Evolutionary conservation across 2,329 filamentous ascomycete species (phyloP).

Genomic region (Fusarium odoratissimum): DNA sequence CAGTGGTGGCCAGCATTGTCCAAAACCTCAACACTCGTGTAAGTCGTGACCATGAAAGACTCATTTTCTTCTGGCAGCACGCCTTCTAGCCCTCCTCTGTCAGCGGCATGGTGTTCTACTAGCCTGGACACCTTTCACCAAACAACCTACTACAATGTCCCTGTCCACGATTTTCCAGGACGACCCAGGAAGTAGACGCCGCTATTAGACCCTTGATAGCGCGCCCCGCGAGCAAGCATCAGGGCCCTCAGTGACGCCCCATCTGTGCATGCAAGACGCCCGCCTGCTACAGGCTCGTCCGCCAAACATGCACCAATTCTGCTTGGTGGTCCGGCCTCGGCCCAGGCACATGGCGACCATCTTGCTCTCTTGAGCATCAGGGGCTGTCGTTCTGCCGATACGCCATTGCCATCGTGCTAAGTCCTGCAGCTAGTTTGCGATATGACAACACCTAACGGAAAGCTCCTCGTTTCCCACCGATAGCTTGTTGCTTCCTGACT

Average conservation of each 20-base stretch:
- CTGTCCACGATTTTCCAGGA: constrained; percentile 29
- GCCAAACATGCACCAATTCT: constrained; percentile 31
- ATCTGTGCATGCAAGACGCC: constrained; percentile 45
- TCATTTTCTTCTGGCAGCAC: constrained; percentile 19
- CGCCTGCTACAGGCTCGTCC: constrained; percentile 40
- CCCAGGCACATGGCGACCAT: constrained; percentile 40
- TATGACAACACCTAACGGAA: constrained; percentile 41
- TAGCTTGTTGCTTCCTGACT: constrained; percentile 46
- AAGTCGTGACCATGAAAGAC: not conserved
- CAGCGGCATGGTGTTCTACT: constrained; percentile 5
- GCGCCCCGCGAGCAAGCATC: constrained; percentile 38
- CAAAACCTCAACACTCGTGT: constrained; percentile 1
- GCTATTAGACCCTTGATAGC: constrained; percentile 38
- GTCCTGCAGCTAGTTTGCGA: constrained; percentile 41
- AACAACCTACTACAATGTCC: constrained; percentile 19
- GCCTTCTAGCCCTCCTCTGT: constrained; percentile 23
- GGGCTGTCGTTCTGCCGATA: constrained; percentile 28
- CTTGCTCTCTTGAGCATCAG: constrained; percentile 26
- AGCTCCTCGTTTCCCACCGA: constrained; percentile 39
- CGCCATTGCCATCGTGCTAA: constrained; percentile 29
- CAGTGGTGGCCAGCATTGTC: constrained; percentile 27
- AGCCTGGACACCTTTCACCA: constrained; percentile 5
- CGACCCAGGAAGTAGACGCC: constrained; percentile 7
- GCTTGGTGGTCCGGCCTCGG: constrained; percentile 40
- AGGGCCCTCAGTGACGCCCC: constrained; percentile 36